phyloP scores from a whole-genome alignment of 331 rosid genomes.

The Dryas integrifolia region DNA sequence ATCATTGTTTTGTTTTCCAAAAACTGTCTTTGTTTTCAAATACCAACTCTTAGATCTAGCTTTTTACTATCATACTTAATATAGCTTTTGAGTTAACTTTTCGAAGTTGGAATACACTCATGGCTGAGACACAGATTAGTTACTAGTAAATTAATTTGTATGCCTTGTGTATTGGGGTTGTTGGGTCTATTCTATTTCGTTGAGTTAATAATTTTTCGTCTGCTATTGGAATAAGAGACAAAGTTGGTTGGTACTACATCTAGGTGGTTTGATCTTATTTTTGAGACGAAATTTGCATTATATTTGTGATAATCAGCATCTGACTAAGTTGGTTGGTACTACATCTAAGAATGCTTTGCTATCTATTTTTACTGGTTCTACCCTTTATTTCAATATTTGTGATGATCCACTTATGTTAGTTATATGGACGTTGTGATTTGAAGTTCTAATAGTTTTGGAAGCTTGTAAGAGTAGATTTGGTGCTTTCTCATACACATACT shows the following conservation, averaged over 20 bases:
- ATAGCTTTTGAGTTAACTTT: not conserved
- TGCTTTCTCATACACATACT: not conserved
- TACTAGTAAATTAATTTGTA: not conserved
- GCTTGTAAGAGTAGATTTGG: not conserved
- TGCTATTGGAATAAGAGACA: not conserved
- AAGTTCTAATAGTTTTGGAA: not conserved
- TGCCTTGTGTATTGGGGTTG: not conserved
- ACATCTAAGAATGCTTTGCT: not conserved
- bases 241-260: not conserved
- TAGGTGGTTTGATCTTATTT: not conserved
- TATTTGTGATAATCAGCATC: not conserved
- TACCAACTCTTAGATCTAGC: not conserved
- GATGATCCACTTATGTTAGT: not conserved
- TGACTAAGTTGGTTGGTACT: too few species aligned
- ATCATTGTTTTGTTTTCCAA: not conserved
- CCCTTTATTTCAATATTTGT: not conserved
- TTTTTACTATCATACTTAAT: not conserved
- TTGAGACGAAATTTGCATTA: not conserved
- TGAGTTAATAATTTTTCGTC: not conserved
- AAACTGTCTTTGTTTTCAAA: not conserved
- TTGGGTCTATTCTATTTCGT: not conserved
- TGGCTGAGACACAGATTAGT: not conserved
- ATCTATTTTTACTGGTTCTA: not conserved
- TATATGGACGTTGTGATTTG: not conserved
- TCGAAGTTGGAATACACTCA: not conserved